A percentile compares a stretch with the other conserved stretches of the same genome.
Conservation (phyloP, 768 basidiomycete genomes). For the Coprinellus micaceus region DNA sequence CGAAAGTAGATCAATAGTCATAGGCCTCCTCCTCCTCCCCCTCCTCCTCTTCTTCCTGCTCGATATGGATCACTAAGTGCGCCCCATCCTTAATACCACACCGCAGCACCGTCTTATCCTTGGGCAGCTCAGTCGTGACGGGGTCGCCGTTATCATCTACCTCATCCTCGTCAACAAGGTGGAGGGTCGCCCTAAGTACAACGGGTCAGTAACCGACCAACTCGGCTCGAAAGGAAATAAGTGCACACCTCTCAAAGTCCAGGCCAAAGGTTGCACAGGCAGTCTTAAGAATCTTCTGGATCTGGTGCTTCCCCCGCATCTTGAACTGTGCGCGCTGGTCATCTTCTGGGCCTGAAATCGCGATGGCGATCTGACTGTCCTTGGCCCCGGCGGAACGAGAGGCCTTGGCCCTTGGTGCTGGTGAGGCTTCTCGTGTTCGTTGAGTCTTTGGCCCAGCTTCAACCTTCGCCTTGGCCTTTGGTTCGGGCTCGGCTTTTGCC, state of each 20-base stretch:
- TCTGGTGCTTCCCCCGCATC: conserved; percentile 6
- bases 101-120: not conserved
- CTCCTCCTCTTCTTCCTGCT: not conserved
- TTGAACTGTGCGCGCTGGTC: conserved; percentile 7
- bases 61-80: not conserved
- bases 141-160: not conserved
- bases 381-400: not conserved
- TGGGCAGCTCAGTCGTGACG: not conserved
- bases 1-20: not conserved
- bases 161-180: not conserved
- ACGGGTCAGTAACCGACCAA: not conserved
- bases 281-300: conserved; percentile 10
- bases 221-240: not conserved
- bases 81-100: not conserved
- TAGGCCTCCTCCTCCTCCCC: not conserved
- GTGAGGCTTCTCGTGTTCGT: not conserved
- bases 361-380: conserved; percentile 3
- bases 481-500: not conserved
- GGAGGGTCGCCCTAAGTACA: not conserved
- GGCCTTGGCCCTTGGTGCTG: not conserved
- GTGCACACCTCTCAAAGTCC: conserved; percentile 1
- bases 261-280: conserved; percentile 6
- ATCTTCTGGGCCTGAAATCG: conserved; percentile 1
- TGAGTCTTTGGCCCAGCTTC: not conserved
- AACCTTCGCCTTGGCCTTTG: not conserved